phyloP scores from a whole-genome alignment of 768 basidiomycete species.

The Candolleomyces aberdarensis region DNA sequence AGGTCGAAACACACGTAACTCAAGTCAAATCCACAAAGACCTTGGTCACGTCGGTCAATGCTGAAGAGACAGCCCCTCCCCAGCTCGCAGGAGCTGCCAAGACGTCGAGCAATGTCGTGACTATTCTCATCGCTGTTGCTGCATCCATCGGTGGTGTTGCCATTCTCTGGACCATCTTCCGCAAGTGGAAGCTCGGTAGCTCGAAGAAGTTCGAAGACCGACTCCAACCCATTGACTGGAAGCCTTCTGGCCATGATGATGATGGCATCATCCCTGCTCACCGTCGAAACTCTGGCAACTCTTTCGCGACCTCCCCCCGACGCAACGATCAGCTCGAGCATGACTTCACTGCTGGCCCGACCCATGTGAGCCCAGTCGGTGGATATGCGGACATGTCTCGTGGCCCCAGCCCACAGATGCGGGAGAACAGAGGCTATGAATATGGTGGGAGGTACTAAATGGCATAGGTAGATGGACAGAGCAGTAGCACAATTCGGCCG shows the following conservation, averaged over 20 bases:
- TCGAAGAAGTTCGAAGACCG: conserved; percentile 80
- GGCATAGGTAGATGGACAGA: not conserved
- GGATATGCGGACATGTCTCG: conserved; percentile 83
- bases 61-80: conserved; percentile 26
- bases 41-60: conserved; percentile 23
- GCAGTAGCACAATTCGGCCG: too few species aligned
- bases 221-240: conserved; percentile 85
- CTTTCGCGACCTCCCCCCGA: conserved; percentile 42
- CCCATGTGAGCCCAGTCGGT: conserved; percentile 61
- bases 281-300: conserved; percentile 57
- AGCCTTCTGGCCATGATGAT: conserved; percentile 28
- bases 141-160: conserved; percentile 63
- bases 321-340: conserved; percentile 52
- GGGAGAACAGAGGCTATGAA: conserved; percentile 4
- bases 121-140: conserved; percentile 67
- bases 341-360: conserved; percentile 69
- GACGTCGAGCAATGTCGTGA: conserved; percentile 44
- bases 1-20: conserved; percentile 15
- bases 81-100: conserved; percentile 22
- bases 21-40: conserved; percentile 22
- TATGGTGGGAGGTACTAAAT: not conserved
- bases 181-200: conserved; percentile 87
- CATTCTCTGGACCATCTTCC: conserved; percentile 85
- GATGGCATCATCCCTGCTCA: conserved; percentile 47
- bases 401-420: conserved; percentile 69